phyloP scores from a whole-genome alignment of 2,329 filamentous ascomycete genomes.

The Sarocladiaceae sp. region DNA sequence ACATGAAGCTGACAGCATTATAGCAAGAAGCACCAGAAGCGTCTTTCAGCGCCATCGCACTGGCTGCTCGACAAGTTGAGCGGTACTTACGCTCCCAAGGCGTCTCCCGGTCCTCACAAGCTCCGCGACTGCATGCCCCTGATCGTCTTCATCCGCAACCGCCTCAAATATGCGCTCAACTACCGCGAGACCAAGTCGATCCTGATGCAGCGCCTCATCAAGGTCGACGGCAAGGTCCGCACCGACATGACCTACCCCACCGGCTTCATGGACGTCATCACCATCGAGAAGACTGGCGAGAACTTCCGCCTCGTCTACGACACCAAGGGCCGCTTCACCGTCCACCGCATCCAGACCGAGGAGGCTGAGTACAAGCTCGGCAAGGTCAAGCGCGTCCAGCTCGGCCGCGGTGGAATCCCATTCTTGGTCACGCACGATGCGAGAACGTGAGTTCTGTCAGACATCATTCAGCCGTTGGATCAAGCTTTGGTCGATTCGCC shows the following conservation, averaged over 20 bases:
- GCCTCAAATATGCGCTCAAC: slow-evolving; percentile 99
- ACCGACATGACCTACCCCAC: slow-evolving; percentile 96
- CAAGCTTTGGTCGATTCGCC: slow-evolving; percentile 81
- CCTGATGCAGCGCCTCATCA: slow-evolving; percentile 99
- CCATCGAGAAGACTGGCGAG: slow-evolving; percentile 99
- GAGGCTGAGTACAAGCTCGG: slow-evolving; percentile 99
- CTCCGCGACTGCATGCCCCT: slow-evolving; percentile 97
- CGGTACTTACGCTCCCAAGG: slow-evolving; percentile 70
- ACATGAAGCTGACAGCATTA: slow-evolving; percentile 24
- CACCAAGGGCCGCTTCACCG: slow-evolving; percentile 99
- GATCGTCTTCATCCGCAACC: slow-evolving; percentile 95
- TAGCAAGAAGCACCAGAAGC: slow-evolving; percentile 99
- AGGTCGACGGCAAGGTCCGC: slow-evolving; percentile 99
- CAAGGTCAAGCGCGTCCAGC: slow-evolving; percentile 99
- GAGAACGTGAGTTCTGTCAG: slow-evolving; percentile 97
- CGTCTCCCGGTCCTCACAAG: slow-evolving; percentile 92
- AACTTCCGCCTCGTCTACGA: slow-evolving; percentile 99
- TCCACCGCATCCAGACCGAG: slow-evolving; percentile 97
- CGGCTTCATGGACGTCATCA: slow-evolving; percentile 99
- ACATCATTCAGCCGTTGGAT: slow-evolving; percentile 99
- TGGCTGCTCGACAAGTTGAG: slow-evolving; percentile 99
- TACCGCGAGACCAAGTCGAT: slow-evolving; percentile 95
- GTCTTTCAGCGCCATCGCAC: slow-evolving; percentile 96
- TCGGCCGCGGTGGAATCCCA: slow-evolving; percentile 99
- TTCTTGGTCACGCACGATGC: slow-evolving; percentile 99